A percentile compares a stretch with the other conserved stretches of the same genome.
These are phyloP conservation scores for Boletales sp. DNA, from an alignment of 768 basidiomycete genomes.

Conservation along the genomic window DNA sequence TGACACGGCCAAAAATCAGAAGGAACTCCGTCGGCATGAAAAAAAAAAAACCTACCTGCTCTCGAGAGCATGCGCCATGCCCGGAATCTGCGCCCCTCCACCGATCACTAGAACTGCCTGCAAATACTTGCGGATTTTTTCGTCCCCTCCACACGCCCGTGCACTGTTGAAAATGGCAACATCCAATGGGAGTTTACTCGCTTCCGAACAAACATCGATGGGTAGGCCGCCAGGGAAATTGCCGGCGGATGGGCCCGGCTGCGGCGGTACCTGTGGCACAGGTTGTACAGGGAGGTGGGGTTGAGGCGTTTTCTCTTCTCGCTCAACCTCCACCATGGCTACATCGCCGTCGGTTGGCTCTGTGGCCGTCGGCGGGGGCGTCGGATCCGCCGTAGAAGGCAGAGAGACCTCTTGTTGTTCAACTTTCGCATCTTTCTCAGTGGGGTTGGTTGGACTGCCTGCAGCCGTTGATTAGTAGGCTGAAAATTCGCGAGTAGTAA, in stretches of 20 bases:
- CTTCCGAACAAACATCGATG: conserved; percentile 80
- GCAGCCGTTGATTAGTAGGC: background rate
- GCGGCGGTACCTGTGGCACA: conserved; percentile 10
- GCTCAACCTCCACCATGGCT: conserved; percentile 47
- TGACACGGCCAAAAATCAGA: conserved; percentile 6
- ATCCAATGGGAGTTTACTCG: conserved; percentile 87
- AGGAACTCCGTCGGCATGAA: background rate
- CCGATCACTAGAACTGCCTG: conserved; percentile 87
- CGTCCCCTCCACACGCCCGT: conserved; percentile 82
- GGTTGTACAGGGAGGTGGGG: conserved; percentile 26
- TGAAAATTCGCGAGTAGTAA: background rate
- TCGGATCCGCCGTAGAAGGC: conserved; percentile 30
- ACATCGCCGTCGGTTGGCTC: conserved; percentile 25
- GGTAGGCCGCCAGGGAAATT: conserved; percentile 43
- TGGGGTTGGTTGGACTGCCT: conserved; percentile 22
- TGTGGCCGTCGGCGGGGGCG: conserved; percentile 24
- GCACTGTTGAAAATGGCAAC: conserved; percentile 92
- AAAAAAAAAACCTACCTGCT: conserved; percentile 55
- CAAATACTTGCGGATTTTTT: conserved; percentile 85
- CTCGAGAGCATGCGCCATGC: conserved; percentile 82
- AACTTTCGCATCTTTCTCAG: conserved; percentile 27
- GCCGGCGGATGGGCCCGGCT: conserved; percentile 22
- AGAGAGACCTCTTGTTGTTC: conserved; percentile 34
- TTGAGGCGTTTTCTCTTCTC: conserved; percentile 33
- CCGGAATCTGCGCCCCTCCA: conserved; percentile 75